phyloP scores from a whole-genome alignment of 2,329 filamentous ascomycete genomes.

The Arthrobotrys sinensis region DNA sequence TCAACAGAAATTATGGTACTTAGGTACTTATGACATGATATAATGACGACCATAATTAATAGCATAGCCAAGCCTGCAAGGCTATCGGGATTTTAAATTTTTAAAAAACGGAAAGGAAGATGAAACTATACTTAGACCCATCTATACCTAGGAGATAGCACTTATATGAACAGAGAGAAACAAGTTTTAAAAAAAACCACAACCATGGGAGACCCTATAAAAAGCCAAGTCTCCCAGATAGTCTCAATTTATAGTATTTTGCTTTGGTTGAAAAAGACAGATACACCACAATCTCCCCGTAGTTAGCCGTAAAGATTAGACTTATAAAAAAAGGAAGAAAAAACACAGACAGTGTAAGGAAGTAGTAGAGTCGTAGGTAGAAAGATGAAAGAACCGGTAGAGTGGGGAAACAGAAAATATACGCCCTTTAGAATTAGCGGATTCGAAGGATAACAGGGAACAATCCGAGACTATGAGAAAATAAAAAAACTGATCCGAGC shows the following conservation, averaged over 20 bases:
- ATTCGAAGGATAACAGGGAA: neutral
- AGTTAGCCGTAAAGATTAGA: constrained; percentile 11
- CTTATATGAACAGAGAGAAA: neutral
- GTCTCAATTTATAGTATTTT: constrained; percentile 22
- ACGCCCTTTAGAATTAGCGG: constrained; percentile 19
- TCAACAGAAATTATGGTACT: no score
- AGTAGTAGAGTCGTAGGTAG: constrained; percentile 2
- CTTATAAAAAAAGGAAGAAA: constrained; percentile 11
- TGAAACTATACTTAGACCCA: no score
- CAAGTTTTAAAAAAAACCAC: neutral
- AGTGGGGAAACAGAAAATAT: neutral
- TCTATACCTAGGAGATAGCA: neutral
- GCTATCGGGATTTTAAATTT: no score
- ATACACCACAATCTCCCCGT: constrained; percentile 2
- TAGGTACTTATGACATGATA: no score
- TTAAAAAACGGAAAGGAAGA: no score
- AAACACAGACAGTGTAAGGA: neutral
- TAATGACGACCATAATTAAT: no score
- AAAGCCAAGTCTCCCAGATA: neutral
- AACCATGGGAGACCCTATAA: constrained; percentile 11
- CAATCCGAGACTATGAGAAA: constrained; percentile 17
- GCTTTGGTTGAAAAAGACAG: constrained; percentile 21
- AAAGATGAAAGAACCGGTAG: neutral
- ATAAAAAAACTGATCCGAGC: constrained; percentile 6
- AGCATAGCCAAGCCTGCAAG: no score